Evolutionary conservation across 2,329 filamentous ascomycete genomes (phyloP), one percentile per base, ranked within the genome.

Genomic region (Fusarium nanum): DNA sequence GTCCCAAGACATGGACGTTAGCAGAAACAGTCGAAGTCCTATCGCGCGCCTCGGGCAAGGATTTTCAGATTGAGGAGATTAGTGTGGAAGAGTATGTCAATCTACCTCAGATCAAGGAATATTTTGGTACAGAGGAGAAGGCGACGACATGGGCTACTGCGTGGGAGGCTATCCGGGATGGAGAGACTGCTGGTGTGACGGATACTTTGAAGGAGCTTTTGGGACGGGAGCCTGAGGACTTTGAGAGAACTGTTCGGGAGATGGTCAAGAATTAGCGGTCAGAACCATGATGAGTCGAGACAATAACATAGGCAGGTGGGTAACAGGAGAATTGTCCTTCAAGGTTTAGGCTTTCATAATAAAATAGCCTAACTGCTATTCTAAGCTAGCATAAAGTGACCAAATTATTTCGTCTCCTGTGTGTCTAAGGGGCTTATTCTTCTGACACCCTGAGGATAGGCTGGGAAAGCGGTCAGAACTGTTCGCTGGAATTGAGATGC

Each of bases 131-230:
- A 0, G 50, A 59, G 10, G 50, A 68, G 0, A 44, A 58, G 2
- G 66, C 69, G 0, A 56, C 18, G 2, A 64, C 66, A 0, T 72
- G 70, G 70, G 70, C 70, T 16, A 72, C 70, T 7, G 70, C 70
- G 3, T 72, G 69, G 69, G 58, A 68, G 4, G 70, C 58, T 5
- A 72, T 72, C 2, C 46, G 28, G 14, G 66, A 49, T 5, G 66
- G 70, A 2, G 70, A 72, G n/a, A 59, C 69, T 2, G 69, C 48
- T 11, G 40, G 37, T 0, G 53, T 70, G 3, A 67, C 50, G 3
- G 13, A 25, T 3, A 70, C 52, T 1, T 18, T 64, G 30, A 22
- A 25, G 0, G 37, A 72, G 3, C 12, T 71, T 7, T 1, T 72
- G 3, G 69, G 62, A 20, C 45, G 69, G 0, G 69, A 70, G 2